Base-by-base conservation (phyloP, 2,329 filamentous ascomycete species). In the Trichoderma asperellum region DNA sequence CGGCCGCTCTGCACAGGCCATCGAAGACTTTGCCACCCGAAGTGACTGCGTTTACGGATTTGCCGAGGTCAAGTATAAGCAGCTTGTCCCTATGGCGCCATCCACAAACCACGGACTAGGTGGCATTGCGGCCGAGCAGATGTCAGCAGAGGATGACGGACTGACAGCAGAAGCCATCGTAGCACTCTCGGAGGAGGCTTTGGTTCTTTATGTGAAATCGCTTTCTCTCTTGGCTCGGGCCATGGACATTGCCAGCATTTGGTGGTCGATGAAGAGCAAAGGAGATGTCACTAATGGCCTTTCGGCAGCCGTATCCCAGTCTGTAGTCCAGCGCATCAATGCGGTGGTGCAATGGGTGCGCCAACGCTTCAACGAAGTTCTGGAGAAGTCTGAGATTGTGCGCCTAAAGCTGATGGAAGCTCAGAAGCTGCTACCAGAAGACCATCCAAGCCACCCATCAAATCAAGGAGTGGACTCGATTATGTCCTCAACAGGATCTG, bases 11-110 rank as follows among this genome's bases (percentile, higher is more conserved):
- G 89, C 95, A 2, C 91, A 94, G 75, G 87, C 88, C 56, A 94
- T 98, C 69, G 95, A 99, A 78, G 94, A 98, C 74, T 91, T 93
- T 72, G 96, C 96, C 1, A 96, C 94, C 37, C 87, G 94, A 49
- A 97, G 94, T 77, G 94, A 99, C 78, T 96, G 97, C 57, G 94
- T 99, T 2, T 99, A 94, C 78, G 94, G 95, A 3, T 98, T 99
- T 80, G 96, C 96, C 6, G 95, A 99, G 81, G 95, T 99, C 77
- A 99, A 99, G 80, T 97, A 96, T 81, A 96, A 96, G 80, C 96
- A 99, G 79, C 86, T 99, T n/a, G 88, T 97, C 61, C 96, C 96
- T 3, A 83, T 96, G 56, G 89, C 93, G 1, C 96, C 95, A 1
- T 95, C 92, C 0, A 87, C 87, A 73, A 89, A 92, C 60, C 89